These are phyloP conservation scores for Psidium friedrichsthalianum DNA, from an alignment of 345 rosid species.

Conservation along the genomic window DNA sequence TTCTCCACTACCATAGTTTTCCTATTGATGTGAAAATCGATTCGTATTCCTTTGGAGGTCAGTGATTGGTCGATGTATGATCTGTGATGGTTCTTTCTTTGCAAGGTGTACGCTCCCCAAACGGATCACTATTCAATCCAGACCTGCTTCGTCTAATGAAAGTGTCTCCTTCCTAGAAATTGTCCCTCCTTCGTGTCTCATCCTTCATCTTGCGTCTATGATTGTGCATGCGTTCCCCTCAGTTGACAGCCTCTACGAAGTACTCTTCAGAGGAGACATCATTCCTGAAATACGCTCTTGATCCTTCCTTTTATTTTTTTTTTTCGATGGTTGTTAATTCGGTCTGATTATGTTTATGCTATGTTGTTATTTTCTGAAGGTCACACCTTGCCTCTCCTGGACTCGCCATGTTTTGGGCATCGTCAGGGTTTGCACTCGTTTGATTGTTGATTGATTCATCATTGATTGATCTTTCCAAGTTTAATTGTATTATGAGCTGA, in stretches of 20 bases:
- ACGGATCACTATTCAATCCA: no score
- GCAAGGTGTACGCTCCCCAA: not conserved
- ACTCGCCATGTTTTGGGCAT: not conserved
- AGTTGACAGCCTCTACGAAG: not conserved
- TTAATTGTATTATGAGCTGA: not conserved
- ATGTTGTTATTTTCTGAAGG: not conserved
- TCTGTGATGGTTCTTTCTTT: not conserved
- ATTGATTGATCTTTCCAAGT: not conserved
- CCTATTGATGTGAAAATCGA: not conserved
- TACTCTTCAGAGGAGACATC: not conserved
- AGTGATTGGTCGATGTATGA: not conserved
- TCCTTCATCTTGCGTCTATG: not conserved
- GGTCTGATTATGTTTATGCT: not conserved
- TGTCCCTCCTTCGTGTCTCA: not conserved
- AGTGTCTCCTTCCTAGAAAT: not conserved
- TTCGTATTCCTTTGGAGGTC: not conserved
- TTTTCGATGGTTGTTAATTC: not conserved
- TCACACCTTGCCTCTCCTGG: not conserved
- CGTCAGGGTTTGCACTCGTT: not conserved
- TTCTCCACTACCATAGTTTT: not conserved
- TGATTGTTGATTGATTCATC: not conserved
- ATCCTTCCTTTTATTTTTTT: not conserved
- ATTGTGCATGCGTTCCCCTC: not conserved
- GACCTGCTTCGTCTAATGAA: not conserved
- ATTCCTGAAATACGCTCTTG: not conserved